These are phyloP conservation scores for Pythium dissotocum DNA, from an alignment of 352 stramenopile genomes.

Conservation along the genomic window DNA sequence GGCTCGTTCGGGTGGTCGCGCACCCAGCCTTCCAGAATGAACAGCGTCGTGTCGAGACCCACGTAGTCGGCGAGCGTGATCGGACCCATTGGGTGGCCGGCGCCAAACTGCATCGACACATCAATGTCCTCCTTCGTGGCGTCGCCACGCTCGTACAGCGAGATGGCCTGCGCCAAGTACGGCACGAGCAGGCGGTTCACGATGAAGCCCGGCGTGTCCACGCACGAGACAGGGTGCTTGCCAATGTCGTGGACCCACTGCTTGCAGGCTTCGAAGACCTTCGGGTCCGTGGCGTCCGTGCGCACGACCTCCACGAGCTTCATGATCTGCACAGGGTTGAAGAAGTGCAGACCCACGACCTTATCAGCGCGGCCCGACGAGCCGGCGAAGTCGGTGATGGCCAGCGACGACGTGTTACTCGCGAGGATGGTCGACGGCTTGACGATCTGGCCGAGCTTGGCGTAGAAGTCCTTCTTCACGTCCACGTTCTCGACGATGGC, in stretches of 20 bases:
- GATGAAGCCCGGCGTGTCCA: constrained; percentile 98
- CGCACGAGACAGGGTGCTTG: constrained; percentile 94
- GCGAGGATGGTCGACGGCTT: constrained; percentile 94
- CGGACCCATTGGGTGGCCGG: constrained; percentile 97
- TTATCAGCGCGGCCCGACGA: constrained; percentile 90
- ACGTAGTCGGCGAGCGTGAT: constrained; percentile 95
- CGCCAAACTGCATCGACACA: constrained; percentile 96
- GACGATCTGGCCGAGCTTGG: constrained; percentile 87
- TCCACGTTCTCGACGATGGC: constrained; percentile 98
- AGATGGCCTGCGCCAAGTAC: constrained; percentile 87
- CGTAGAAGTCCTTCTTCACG: constrained; percentile 93
- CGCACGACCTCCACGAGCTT: constrained; percentile 97
- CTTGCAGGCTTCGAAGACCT: constrained; percentile 91
- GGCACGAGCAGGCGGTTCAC: constrained; percentile 93
- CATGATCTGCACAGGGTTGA: constrained; percentile 96
- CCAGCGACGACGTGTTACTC: constrained; percentile 95
- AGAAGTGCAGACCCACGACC: constrained; percentile 98
- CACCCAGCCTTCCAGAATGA: constrained; percentile 95
- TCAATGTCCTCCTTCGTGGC: constrained; percentile 97
- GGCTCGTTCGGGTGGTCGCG: constrained; percentile 95
- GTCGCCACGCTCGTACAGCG: constrained; percentile 94
- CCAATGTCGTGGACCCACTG: constrained; percentile 91
- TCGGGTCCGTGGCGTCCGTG: constrained; percentile 91
- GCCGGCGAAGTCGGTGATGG: constrained; percentile 94
- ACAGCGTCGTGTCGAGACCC: constrained; percentile 95